Percentiles rank a stretch among this genome's conserved stretches.
phyloP scores from a whole-genome alignment of 1,284 basidiomycete species.

The Lentinula novae-zelandiae region DNA sequence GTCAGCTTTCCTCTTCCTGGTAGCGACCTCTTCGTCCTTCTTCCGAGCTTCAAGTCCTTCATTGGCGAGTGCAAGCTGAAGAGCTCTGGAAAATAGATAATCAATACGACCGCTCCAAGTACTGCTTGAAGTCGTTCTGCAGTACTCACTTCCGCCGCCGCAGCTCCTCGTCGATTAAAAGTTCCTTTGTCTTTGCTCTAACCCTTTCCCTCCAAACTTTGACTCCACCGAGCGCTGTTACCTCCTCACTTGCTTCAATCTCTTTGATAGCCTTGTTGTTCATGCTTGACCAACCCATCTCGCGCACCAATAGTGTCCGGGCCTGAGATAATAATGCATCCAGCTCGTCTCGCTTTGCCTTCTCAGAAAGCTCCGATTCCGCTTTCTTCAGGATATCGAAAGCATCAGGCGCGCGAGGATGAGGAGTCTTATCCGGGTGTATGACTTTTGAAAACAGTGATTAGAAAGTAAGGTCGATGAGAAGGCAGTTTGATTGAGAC shows the following conservation, averaged over 20 bases:
- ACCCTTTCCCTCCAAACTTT: constrained; percentile 24
- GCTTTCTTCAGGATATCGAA: constrained; percentile 86
- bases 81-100: constrained; percentile 44
- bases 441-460: constrained; percentile 50
- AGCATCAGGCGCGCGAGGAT: constrained; percentile 75
- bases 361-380: constrained; percentile 73
- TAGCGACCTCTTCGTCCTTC: constrained; percentile 75
- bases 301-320: constrained; percentile 30
- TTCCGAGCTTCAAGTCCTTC: constrained; percentile 80
- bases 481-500: constrained; percentile 23
- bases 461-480: background rate
- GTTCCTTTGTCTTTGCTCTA: constrained; percentile 66
- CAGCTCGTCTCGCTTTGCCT: constrained; percentile 70
- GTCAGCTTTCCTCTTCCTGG: constrained; percentile 77
- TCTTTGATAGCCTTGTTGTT: background rate
- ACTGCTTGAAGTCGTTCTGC: constrained; percentile 1
- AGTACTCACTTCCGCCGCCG: constrained; percentile 66
- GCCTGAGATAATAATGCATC: constrained; percentile 76
- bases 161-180: constrained; percentile 80
- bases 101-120: background rate
- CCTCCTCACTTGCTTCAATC: background rate
- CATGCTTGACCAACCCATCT: background rate
- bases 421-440: constrained; percentile 82
- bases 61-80: constrained; percentile 84
- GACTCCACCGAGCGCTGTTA: background rate